Conservation (phyloP, 2,329 filamentous ascomycete species). For the Cytospora leucostoma region DNA sequence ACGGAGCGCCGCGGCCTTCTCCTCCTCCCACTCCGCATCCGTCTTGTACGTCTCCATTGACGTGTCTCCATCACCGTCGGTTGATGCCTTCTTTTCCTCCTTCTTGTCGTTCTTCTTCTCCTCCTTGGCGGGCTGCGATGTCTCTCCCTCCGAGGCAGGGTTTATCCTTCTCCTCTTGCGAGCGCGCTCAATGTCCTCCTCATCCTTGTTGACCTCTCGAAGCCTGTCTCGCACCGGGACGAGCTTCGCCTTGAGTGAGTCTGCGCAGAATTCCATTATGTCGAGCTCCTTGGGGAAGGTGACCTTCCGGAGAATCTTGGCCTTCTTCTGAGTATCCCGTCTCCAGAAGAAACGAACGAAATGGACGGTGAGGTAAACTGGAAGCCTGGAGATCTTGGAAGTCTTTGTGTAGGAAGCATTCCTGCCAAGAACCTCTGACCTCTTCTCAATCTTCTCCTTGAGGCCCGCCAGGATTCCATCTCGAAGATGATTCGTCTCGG, state of each 20-base stretch:
- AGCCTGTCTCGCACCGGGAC: constrained; percentile 96
- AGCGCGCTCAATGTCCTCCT: constrained; percentile 87
- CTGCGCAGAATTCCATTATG: constrained; percentile 91
- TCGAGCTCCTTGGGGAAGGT: constrained; percentile 94
- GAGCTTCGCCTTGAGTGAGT: constrained; percentile 78
- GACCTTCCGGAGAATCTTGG: constrained; percentile 99
- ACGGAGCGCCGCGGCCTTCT: constrained; percentile 73
- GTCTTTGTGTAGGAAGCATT: constrained; percentile 87
- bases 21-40: constrained; percentile 87
- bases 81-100: constrained; percentile 40
- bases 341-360: constrained; percentile 99
- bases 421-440: constrained; percentile 72
- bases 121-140: constrained; percentile 40
- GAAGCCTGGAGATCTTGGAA: constrained; percentile 84
- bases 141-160: constrained; percentile 33
- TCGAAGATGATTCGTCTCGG: constrained; percentile 81
- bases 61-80: constrained; percentile 64
- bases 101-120: constrained; percentile 47
- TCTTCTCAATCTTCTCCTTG: constrained; percentile 89
- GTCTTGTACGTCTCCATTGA: constrained; percentile 88
- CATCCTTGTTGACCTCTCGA: constrained; percentile 90
- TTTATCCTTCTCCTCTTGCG: constrained; percentile 85
- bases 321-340: constrained; percentile 92
- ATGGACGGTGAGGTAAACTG: constrained; percentile 94
- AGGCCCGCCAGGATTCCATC: constrained; percentile 84